Conservation (phyloP, 768 basidiomycete species). For the Galerina marginata region DNA sequence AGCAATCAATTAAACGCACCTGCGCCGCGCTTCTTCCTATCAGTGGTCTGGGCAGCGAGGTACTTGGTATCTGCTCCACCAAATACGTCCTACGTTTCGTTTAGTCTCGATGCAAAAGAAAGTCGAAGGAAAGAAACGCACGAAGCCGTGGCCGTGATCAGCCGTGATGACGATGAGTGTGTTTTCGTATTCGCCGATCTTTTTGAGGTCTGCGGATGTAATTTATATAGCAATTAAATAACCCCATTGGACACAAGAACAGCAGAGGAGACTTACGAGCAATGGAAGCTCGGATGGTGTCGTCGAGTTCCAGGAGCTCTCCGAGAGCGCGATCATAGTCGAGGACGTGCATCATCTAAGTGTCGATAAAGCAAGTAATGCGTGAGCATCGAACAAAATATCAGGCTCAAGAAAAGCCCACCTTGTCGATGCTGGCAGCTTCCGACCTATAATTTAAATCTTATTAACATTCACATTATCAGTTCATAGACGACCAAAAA, state of each 20-base stretch:
- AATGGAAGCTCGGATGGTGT: constrained; percentile 49
- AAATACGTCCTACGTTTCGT: constrained; percentile 42
- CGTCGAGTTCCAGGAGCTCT: constrained; percentile 50
- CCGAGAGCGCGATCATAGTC: constrained; percentile 53
- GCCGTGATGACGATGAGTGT: constrained; percentile 51
- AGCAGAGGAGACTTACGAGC: constrained; percentile 34
- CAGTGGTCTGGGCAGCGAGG: constrained; percentile 36
- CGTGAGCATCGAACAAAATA: not conserved
- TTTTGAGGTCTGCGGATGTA: constrained; percentile 40
- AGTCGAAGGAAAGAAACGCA: constrained; percentile 21
- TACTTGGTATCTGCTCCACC: constrained; percentile 47
- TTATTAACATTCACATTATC: too few relatives aligned
- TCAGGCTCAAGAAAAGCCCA: constrained; percentile 1
- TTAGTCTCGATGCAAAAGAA: not conserved
- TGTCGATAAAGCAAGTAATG: not conserved
- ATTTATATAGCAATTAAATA: not conserved
- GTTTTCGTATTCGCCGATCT: constrained; percentile 46
- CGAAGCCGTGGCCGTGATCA: constrained; percentile 53
- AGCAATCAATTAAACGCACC: constrained; percentile 11
- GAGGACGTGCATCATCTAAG: constrained; percentile 51
- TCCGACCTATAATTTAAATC: constrained; percentile 33
- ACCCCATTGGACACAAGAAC: not conserved
- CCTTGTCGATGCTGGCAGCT: constrained; percentile 52
- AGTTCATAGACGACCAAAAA: too few relatives aligned
- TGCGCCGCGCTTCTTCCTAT: constrained; percentile 39